Base-by-base conservation (phyloP, 2,329 filamentous ascomycete species). In the Cladosporium colombiae region DNA sequence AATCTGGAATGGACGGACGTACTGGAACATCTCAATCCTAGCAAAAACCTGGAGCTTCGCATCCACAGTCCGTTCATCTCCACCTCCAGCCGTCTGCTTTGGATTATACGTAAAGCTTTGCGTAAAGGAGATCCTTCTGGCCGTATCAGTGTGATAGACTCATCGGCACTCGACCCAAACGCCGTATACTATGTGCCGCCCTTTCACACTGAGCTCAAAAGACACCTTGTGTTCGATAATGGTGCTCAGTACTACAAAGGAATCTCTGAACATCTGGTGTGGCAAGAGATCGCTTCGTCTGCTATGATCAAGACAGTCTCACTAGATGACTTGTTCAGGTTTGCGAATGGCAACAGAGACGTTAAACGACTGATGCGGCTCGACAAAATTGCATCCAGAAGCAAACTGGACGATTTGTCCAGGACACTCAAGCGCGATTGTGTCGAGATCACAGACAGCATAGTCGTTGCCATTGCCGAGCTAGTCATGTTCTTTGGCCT, bases 21-120 rank as follows among this genome's bases (percentile, higher is more conserved):
- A 8, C 40, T 50, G 16, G 58, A 61, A 14, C 58, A 61, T 33
- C 58, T 61, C 11, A 35, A 50, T 14, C 55, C 55, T 14, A 23
- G 21, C 55, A 31, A 35, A n/a, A 18, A 14, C 2, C 11, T 25
- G 31, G 21, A 57, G 21, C 31, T 40, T 5, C 29, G n/a, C 10
- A 21, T 35, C 21, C 55, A 29, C 18, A 57, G 18, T 16, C 55
- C 55, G 10, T 57, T 35, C 55, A 57, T 57, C 29, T 57, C 55
- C 3, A 37, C 31, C 0, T 57, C 55, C 7, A 57, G 31, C 33
- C 29, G 31, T 14, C 33, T 37, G 18, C 31, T 57, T 23, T 57
- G 55, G 55, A 14, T 23, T 3, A 7, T 57, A 23, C 55, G 55
- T 18, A 57, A 40, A 40, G n/a, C 21, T 18, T 5, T 52, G 5